These are phyloP conservation scores for Aleurites moluccanus DNA, from an alignment of 441 rosid genomes.

Conservation along the genomic window DNA sequence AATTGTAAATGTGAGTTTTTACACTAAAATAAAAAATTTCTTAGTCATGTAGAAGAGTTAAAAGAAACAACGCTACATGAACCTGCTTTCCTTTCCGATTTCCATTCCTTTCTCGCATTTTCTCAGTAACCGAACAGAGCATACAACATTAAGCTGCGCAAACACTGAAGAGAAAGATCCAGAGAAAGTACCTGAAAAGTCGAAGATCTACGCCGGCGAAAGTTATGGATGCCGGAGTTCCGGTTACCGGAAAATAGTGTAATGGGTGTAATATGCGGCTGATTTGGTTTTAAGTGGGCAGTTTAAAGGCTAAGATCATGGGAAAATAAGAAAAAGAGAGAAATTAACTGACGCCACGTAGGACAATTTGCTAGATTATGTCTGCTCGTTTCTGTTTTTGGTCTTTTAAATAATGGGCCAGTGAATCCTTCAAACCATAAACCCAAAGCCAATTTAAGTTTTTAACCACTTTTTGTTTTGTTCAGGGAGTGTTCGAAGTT, in stretches of 20 bases:
- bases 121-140: not conserved
- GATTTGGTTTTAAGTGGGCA: constrained; percentile 5
- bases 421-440: not conserved
- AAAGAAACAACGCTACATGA: not conserved
- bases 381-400: not conserved
- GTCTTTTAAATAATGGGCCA: not conserved
- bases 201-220: not conserved
- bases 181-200: not conserved
- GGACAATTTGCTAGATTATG: not conserved
- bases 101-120: constrained; percentile 3
- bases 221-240: not conserved
- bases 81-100: not conserved
- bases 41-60: not conserved
- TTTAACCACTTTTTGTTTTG: not conserved
- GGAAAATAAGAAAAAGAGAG: not conserved
- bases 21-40: not conserved
- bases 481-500: too few species aligned
- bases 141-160: not conserved
- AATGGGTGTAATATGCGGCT: not conserved
- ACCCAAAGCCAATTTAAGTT: too few species aligned
- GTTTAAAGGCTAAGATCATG: not conserved
- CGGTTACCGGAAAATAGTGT: not conserved
- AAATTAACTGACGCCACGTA: constrained; percentile 1
- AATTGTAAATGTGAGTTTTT: not conserved
- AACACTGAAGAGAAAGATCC: not conserved